phyloP scores from a whole-genome alignment of 2,329 filamentous ascomycete genomes.

The Fusarium mundagurra region DNA sequence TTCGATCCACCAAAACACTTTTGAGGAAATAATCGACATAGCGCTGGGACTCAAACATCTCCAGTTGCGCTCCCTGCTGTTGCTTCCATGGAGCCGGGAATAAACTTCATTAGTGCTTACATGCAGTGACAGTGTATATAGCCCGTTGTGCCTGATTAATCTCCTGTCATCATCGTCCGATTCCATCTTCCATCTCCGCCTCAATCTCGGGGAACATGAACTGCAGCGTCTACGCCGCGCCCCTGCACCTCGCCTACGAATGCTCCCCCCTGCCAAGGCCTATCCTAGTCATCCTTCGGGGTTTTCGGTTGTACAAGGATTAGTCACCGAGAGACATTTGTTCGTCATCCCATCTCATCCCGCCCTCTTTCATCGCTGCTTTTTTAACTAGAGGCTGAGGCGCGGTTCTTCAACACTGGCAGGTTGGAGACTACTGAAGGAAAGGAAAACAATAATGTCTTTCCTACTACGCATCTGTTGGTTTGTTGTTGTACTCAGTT shows the following conservation, averaged over 20 bases:
- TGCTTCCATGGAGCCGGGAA: not conserved
- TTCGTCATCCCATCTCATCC: not conserved
- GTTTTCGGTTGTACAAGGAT: not conserved
- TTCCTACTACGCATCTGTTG: not conserved
- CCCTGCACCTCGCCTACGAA: not conserved
- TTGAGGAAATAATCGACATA: not conserved
- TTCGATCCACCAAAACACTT: not conserved
- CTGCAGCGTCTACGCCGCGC: not conserved
- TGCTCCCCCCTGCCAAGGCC: not conserved
- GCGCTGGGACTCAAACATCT: too few relatives aligned
- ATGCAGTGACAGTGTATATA: not conserved
- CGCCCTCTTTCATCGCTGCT: not conserved
- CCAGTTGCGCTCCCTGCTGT: not conserved
- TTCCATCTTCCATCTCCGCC: not conserved
- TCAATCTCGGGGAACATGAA: not conserved
- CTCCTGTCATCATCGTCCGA: not conserved
- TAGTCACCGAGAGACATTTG: not conserved
- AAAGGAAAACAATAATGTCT: not conserved
- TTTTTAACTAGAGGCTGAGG: not conserved
- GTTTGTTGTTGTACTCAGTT: not conserved
- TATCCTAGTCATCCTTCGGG: not conserved
- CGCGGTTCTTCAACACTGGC: not conserved
- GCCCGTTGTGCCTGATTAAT: not conserved
- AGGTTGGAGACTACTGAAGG: too few relatives aligned
- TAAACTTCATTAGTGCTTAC: not conserved